Base-by-base conservation (phyloP, 495 filamentous ascomycete species). In the Elaphomyces granulatus region DNA sequence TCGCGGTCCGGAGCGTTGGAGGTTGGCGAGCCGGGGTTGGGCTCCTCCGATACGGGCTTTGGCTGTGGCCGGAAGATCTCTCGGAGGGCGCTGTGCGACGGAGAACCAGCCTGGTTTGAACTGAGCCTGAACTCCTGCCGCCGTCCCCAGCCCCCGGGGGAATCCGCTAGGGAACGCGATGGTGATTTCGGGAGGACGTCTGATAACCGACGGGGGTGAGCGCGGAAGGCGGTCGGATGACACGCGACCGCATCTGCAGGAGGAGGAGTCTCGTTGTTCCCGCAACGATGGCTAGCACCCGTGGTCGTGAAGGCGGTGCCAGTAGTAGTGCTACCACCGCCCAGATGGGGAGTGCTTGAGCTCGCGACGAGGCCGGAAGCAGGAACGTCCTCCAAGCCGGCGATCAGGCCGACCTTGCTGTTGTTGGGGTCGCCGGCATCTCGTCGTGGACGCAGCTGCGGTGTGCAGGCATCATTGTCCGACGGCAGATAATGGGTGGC, bases 401-500 rank as follows among this genome's bases (percentile, higher is more conserved):
- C 47, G 20, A 49, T 62, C 42, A 53, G 35, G 40, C 45, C 49
- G 36, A 53, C 50, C 34, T 52, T 28, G 4, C 26, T 17, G 10
- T 43, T 37, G 21, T 42, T 20, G 15, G 23, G 53, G 60, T 60
- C 51, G 37, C 60, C 46, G 31, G 44, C 37, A 38, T 52, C 52
- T 43, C 47, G 48, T 34, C 53, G 50, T 32, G 70, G 62, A 36
- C 58, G 63, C 32, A 70, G 55, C 46, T 64, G 62, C 44, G 74
- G 71, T 49, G 69, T 64, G 50, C 47, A 60, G 34, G 55, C 54
- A 46, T 52, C 61, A 47, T 58, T 69, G 41, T 70, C 70, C 32
- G 67, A 63, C 32, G 59, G 60, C 0, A 68, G 54, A 49, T 77
- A 78, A 43, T 74, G 67, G 1, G 73, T 76, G 32, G 75, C 74